Evolutionary conservation across 768 basidiomycete species (phyloP).

Genomic region (Lactarius pseudohatsudake): DNA sequence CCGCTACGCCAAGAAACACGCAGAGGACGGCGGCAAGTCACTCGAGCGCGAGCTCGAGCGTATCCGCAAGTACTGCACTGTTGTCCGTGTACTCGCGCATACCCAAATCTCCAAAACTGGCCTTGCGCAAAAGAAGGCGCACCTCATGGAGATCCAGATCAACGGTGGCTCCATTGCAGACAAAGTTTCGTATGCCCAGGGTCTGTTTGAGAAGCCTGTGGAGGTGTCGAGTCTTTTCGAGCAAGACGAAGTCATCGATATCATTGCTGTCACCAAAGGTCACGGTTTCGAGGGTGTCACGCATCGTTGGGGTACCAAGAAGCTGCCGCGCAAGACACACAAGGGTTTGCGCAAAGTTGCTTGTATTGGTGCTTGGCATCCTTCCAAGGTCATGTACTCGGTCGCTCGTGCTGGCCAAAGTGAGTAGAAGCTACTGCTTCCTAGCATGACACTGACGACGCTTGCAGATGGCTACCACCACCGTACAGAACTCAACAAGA

Average conservation of each 20-base stretch:
- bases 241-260: conserved; percentile 94
- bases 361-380: conserved; percentile 98
- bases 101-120: conserved; percentile 99
- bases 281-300: conserved; percentile 99
- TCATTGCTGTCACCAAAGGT: conserved; percentile 99
- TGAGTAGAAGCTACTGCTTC: conserved; percentile 43
- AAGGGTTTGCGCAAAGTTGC: conserved; percentile 99
- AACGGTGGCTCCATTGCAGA: conserved; percentile 95
- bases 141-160: conserved; percentile 99
- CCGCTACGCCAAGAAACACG: conserved; percentile 99
- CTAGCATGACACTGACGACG: conserved; percentile 15
- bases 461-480: conserved; percentile 86
- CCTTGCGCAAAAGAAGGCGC: conserved; percentile 98
- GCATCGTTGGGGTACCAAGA: conserved; percentile 99
- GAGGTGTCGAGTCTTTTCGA: conserved; percentile 87
- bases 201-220: conserved; percentile 94
- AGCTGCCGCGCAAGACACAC: conserved; percentile 98
- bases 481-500: conserved; percentile 98
- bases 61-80: conserved; percentile 99
- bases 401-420: conserved; percentile 99
- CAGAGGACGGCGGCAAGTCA: conserved; percentile 91
- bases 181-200: conserved; percentile 95
- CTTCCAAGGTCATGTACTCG: conserved; percentile 99
- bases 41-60: conserved; percentile 96
- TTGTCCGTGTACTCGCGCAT: conserved; percentile 98